Percentiles rank a stretch among this genome's conserved stretches.
Evolutionary conservation across 345 rosid species (phyloP).

Genomic region (Lepidium africanum): DNA sequence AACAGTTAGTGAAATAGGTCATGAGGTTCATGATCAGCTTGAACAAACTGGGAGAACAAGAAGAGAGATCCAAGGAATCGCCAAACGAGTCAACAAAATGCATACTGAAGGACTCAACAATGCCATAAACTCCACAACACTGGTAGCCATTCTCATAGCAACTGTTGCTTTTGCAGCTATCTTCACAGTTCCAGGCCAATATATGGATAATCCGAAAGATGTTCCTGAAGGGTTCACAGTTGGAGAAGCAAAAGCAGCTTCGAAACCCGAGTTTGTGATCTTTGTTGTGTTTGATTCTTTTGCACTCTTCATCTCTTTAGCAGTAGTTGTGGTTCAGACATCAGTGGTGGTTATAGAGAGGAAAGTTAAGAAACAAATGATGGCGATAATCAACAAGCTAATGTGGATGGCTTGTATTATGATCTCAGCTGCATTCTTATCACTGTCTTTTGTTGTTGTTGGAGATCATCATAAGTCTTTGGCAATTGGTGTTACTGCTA

Average conservation of each 20-base stretch:
- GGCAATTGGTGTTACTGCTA: conserved; percentile 46
- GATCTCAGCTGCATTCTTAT: conserved; percentile 76
- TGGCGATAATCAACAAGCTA: conserved; percentile 87
- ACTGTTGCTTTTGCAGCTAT: conserved; percentile 93
- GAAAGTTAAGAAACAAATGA: conserved; percentile 69
- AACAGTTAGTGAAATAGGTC: conserved; percentile 83
- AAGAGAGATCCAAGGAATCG: conserved; percentile 70
- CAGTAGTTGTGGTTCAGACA: conserved; percentile 94
- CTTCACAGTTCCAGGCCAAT: conserved; percentile 82
- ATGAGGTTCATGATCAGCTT: conserved; percentile 76
- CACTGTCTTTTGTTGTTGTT: conserved; percentile 69
- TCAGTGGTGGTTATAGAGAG: conserved; percentile 82
- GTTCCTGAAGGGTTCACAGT: conserved; percentile 34
- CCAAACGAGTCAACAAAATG: conserved; percentile 71
- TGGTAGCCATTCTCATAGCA: conserved; percentile 90
- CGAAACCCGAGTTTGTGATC: conserved; percentile 49
- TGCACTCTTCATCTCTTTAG: conserved; percentile 88
- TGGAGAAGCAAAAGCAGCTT: conserved; percentile 64
- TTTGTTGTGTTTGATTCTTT: conserved; percentile 72
- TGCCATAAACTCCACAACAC: conserved; percentile 80
- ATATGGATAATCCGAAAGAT: conserved; percentile 29
- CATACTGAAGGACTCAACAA: conserved; percentile 86
- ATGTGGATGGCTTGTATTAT: conserved; percentile 92
- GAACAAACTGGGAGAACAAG: conserved; percentile 62
- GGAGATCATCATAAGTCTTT: conserved; percentile 49